These are phyloP conservation scores for Tardiomyces blankii DNA, from an alignment of 1,139 yeast species.

Conservation along the genomic window DNA sequence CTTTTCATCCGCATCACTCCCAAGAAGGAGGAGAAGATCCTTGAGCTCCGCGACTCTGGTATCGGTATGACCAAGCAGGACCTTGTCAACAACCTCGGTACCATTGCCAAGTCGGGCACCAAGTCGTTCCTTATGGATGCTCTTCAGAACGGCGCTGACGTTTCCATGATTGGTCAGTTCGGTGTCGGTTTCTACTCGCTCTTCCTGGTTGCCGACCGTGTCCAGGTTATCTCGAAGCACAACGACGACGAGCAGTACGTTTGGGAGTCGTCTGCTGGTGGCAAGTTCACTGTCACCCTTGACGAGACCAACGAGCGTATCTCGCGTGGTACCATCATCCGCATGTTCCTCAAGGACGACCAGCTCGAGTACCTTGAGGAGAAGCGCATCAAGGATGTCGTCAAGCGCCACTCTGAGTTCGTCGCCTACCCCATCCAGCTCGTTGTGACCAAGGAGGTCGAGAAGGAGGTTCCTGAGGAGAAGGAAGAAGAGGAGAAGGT, in stretches of 20 bases:
- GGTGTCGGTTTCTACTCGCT: slow-evolving; percentile 99
- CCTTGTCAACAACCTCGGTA: slow-evolving; percentile 97
- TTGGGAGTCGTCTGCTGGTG: slow-evolving; percentile 99
- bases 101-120: slow-evolving; percentile 99
- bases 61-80: slow-evolving; percentile 99
- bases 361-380: slow-evolving; percentile 99
- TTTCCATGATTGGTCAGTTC: slow-evolving; percentile 99
- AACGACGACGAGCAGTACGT: slow-evolving; percentile 99
- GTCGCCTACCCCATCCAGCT: slow-evolving; percentile 99
- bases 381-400: slow-evolving; percentile 98
- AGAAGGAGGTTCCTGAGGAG: slow-evolving; percentile 79
- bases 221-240: slow-evolving; percentile 96
- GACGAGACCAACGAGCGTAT: slow-evolving; percentile 78
- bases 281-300: slow-evolving; percentile 92
- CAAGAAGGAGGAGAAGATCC: slow-evolving; percentile 82
- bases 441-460: slow-evolving; percentile 97
- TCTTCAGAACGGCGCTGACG: slow-evolving; percentile 98
- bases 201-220: slow-evolving; percentile 98
- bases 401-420: slow-evolving; percentile 98
- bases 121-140: slow-evolving; percentile 97
- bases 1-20: slow-evolving; percentile 97
- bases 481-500: slow-evolving; percentile 48
- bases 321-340: slow-evolving; percentile 91
- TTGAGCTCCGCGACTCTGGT: slow-evolving; percentile 99
- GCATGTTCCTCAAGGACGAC: slow-evolving; percentile 97